Percentiles rank a stretch among this genome's conserved stretches.
These are phyloP conservation scores for Lachnellula occidentalis DNA, from an alignment of 2,329 filamentous ascomycete genomes.

Conservation along the genomic window DNA sequence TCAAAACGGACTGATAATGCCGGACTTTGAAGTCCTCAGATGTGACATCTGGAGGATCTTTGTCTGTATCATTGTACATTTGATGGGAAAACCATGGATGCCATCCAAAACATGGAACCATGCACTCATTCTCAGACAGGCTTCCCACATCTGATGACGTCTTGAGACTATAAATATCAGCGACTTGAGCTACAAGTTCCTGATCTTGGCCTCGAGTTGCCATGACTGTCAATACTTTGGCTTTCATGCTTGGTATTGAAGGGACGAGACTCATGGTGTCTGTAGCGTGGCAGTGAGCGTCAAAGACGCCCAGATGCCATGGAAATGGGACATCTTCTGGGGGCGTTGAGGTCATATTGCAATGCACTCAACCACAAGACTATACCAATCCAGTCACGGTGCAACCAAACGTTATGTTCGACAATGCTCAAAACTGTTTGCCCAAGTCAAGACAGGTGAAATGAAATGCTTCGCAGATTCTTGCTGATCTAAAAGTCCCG, in stretches of 20 bases:
- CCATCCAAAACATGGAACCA: conserved; percentile 77
- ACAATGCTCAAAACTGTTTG: neutral
- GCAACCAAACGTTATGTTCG: neutral
- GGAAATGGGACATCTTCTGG: conserved; percentile 43
- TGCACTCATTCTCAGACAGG: conserved; percentile 32
- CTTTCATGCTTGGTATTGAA: conserved; percentile 58
- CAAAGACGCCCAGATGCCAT: conserved; percentile 66
- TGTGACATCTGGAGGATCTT: conserved; percentile 6
- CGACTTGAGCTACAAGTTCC: conserved; percentile 59
- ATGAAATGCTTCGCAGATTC: neutral
- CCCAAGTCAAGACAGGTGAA: neutral
- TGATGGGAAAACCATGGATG: conserved; percentile 83
- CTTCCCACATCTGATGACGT: conserved; percentile 24
- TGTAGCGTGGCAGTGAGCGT: conserved; percentile 81
- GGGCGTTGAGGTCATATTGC: neutral
- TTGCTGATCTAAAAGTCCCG: neutral
- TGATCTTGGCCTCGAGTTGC: conserved; percentile 72
- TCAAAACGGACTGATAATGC: conserved; percentile 65
- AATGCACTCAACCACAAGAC: too few relatives aligned
- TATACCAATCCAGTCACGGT: too few relatives aligned
- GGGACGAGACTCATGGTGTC: conserved; percentile 63
- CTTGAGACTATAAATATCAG: conserved; percentile 47
- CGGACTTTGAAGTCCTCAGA: conserved; percentile 36
- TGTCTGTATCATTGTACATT: conserved; percentile 56
- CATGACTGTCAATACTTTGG: conserved; percentile 67